phyloP scores from a whole-genome alignment of 306 rosid species.

The Myrica gale region DNA sequence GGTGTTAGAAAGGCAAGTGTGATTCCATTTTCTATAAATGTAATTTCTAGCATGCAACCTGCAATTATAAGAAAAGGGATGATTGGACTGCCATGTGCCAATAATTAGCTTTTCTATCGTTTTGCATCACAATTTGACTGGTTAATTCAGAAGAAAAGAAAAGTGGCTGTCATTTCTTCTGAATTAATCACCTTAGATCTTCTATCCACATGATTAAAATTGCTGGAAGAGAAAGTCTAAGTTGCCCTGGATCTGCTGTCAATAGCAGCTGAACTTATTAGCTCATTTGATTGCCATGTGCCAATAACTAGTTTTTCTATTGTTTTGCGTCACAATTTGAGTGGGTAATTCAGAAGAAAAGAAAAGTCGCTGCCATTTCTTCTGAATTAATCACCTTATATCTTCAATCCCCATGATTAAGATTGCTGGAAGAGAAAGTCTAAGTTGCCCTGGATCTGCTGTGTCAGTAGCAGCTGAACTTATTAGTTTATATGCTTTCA shows the following conservation, averaged over 20 bases:
- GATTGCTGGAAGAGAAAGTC: slow-evolving; percentile 5
- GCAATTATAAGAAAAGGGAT: background rate
- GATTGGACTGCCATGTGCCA: slow-evolving; percentile 6
- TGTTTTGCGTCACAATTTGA: background rate
- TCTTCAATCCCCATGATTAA: slow-evolving; percentile 7
- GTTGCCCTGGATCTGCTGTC: slow-evolving; percentile 8
- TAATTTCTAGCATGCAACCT: slow-evolving; percentile 8
- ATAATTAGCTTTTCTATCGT: slow-evolving; percentile 3
- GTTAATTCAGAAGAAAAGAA: slow-evolving; percentile 14
- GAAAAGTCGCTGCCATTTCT: background rate
- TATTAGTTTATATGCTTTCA: background rate
- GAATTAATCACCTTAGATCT: background rate
- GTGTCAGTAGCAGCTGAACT: slow-evolving; percentile 12
- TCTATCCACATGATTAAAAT: slow-evolving; percentile 3
- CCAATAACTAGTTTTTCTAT: slow-evolving; percentile 4
- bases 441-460: slow-evolving; percentile 2
- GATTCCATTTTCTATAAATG: slow-evolving; percentile 11
- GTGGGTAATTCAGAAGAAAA: slow-evolving; percentile 15
- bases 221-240: slow-evolving; percentile 3
- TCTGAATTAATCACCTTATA: background rate
- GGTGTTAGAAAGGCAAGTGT: slow-evolving; percentile 92
- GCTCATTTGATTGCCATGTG: slow-evolving; percentile 2
- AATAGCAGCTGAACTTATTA: slow-evolving; percentile 4
- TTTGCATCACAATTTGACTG: background rate
- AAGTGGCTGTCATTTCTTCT: background rate